These are phyloP conservation scores for Cercospora nicotianae DNA, from an alignment of 2,329 filamentous ascomycete genomes.

Conservation along the genomic window DNA sequence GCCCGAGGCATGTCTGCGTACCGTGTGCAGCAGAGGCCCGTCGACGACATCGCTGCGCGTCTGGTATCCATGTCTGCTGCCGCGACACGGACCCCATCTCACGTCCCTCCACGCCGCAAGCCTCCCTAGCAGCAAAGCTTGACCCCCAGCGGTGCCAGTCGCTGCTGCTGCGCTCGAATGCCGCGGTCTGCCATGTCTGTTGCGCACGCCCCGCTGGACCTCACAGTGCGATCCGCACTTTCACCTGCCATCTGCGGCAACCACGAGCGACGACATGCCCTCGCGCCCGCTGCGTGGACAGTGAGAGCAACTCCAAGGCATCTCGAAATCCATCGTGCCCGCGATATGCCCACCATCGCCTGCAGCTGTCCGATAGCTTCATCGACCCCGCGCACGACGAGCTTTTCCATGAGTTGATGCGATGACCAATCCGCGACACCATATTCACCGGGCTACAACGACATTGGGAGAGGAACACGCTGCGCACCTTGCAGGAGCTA, in stretches of 20 bases:
- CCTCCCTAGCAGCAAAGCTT: conserved; percentile 1
- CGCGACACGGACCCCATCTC: neutral
- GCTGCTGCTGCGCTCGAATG: neutral
- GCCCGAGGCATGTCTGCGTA: neutral
- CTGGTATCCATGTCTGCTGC: neutral
- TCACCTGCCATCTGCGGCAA: neutral
- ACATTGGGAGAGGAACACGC: neutral
- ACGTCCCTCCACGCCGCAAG: neutral
- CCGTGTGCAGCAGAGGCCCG: neutral
- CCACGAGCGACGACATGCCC: neutral
- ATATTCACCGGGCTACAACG: neutral
- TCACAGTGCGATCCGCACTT: neutral
- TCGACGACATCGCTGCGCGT: neutral
- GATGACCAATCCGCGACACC: neutral
- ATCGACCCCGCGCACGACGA: conserved; percentile 12
- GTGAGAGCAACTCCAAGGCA: neutral
- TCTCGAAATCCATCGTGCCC: neutral
- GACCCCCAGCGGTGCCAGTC: neutral
- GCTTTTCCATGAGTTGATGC: neutral
- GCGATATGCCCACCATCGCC: neutral
- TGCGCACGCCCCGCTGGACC: neutral
- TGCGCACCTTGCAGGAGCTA: neutral
- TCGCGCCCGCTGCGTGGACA: neutral
- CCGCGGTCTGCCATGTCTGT: neutral
- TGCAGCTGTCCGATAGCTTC: conserved; percentile 6